A percentile compares a stretch with the other conserved stretches of the same genome.
phyloP scores from a whole-genome alignment of 306 rosid genomes.

The Neltuma alba region DNA sequence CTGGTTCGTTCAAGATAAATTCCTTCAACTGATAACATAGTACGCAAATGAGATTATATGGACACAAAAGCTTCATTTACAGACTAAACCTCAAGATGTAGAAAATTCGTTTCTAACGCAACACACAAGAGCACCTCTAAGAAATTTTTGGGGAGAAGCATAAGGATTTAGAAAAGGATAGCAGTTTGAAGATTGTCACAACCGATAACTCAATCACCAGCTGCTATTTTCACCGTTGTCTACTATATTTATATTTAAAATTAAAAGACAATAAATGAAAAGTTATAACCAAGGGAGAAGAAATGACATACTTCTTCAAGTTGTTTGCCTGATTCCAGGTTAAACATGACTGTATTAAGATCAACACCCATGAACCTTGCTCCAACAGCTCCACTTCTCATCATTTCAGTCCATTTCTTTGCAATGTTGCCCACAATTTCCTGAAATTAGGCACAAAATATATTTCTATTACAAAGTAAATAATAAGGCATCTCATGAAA shows the following conservation, averaged over 20 bases:
- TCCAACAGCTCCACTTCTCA: conserved; percentile 79
- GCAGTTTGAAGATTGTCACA: conserved; percentile 12
- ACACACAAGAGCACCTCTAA: not conserved
- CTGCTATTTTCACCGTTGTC: not conserved
- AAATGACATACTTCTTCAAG: conserved; percentile 61
- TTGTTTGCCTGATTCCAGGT: conserved; percentile 72
- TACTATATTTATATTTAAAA: conserved; percentile 7
- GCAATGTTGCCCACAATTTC: conserved; percentile 74
- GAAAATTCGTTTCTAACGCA: not conserved
- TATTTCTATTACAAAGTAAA: conserved; percentile 23
- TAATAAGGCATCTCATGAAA: not conserved
- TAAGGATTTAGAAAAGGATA: not conserved
- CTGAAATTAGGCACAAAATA: conserved; percentile 45
- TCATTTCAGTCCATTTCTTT: conserved; percentile 81
- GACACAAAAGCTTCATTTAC: not conserved
- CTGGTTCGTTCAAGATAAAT: conserved; percentile 72
- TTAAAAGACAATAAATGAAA: not conserved
- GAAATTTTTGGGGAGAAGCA: not conserved
- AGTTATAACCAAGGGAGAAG: not conserved
- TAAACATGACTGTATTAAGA: conserved; percentile 87
- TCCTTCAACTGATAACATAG: conserved; percentile 71
- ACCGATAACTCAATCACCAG: not conserved
- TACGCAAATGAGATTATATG: conserved; percentile 15
- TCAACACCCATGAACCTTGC: conserved; percentile 80
- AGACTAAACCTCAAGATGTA: conserved; percentile 15